Base-by-base conservation (phyloP, 139 green algal genomes). In the Coelastrella sp. region DNA sequence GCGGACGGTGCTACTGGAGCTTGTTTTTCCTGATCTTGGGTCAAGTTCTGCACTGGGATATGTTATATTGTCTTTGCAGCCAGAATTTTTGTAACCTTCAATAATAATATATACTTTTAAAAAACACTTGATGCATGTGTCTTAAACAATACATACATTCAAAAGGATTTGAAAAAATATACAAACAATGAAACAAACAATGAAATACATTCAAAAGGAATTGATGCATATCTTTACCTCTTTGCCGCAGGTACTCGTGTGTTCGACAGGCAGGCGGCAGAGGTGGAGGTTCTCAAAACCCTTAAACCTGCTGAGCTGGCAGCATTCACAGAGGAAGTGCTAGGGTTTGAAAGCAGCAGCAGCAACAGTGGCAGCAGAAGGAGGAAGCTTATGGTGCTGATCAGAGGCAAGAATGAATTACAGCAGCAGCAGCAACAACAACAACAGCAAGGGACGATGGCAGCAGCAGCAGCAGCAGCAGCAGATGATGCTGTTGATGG, bases 281-380 rank as follows among this genome's bases (percentile, higher is more conserved):
- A 98, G 92, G 95, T 96, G 20, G 95, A 82, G 49, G 93, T 79
- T 74, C 90, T 98, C 82, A 87, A 91, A 25, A 49, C 61, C 57
- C 87, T 98, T 8, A 94, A 78, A 19, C 93, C 87, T 4, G 35
- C 63, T 7, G 95, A 98, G 25, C 91, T 98, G 27, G 24, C 93
- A 3, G 85, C 75, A 0, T 98, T 98, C 68, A 93, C 94, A 6
- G 8, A 91, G 56, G 73, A 88, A 59, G 59, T 93, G 65, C 66
- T 94, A 61, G 35, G 66, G 0, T 19, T 94, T 24, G 80, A 94
- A 8, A 76, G 87, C 14, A 90, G 85, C 80, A 79, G 11, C 11
- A 84, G 56, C 63, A 65, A 0, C 58, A 85, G 27, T 74, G 59
- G 25, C 79, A 90, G 82, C 58, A 83, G 14, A 80, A 78, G 24